Evolutionary conservation across 768 basidiomycete species (phyloP).

Genomic region (Suillus lakei): DNA sequence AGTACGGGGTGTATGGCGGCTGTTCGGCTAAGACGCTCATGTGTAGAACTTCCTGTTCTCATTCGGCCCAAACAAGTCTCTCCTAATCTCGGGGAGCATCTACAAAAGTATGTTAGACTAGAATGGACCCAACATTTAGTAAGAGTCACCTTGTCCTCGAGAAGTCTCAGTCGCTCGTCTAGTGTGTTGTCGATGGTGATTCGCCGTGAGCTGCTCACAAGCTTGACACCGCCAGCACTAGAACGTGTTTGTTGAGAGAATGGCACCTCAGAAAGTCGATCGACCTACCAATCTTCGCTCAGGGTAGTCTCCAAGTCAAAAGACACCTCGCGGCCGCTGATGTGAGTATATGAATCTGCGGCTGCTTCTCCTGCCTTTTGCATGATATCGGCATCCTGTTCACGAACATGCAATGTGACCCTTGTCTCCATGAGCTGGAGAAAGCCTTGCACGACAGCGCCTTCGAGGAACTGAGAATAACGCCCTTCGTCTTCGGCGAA

Average conservation of each 20-base stretch:
- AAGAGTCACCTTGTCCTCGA: slow-evolving; percentile 84
- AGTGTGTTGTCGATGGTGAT: slow-evolving; percentile 95
- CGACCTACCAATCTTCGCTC: slow-evolving; percentile 66
- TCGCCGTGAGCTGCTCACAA: slow-evolving; percentile 70
- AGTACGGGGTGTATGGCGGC: neutral
- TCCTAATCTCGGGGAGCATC: slow-evolving; percentile 97
- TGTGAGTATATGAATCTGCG: slow-evolving; percentile 67
- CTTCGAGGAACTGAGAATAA: slow-evolving; percentile 84
- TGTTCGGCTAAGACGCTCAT: slow-evolving; percentile 30
- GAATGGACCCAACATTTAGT: neutral
- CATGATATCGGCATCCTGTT: slow-evolving; percentile 65
- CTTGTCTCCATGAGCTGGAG: slow-evolving; percentile 80
- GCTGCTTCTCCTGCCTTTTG: slow-evolving; percentile 71
- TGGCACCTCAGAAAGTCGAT: neutral
- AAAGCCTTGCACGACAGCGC: slow-evolving; percentile 83
- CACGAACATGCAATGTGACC: slow-evolving; percentile 69
- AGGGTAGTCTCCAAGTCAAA: slow-evolving; percentile 66
- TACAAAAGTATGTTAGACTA: slow-evolving; percentile 34
- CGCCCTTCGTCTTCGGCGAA: slow-evolving; percentile 68
- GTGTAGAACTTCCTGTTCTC: slow-evolving; percentile 92
- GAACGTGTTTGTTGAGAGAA: neutral
- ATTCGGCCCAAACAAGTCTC: slow-evolving; percentile 88
- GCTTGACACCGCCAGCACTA: slow-evolving; percentile 86
- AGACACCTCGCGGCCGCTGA: slow-evolving; percentile 71
- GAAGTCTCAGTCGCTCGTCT: slow-evolving; percentile 84